A percentile compares a stretch with the other conserved stretches of the same genome.
phyloP scores from a whole-genome alignment of 2,329 filamentous ascomycete species.

The Colletotrichum tanaceti region DNA sequence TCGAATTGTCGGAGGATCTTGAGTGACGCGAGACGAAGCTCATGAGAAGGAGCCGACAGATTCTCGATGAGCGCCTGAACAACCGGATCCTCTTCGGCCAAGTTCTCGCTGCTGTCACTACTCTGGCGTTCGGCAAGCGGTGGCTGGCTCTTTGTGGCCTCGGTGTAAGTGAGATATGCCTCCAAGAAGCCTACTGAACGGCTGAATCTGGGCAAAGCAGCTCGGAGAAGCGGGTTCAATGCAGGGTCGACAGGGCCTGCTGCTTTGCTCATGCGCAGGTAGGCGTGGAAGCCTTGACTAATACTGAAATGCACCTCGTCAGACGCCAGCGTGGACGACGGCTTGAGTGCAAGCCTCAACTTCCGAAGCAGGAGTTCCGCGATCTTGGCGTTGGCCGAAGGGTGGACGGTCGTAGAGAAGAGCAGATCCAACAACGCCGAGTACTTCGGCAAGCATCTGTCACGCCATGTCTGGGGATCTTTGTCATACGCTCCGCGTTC shows the following conservation, averaged over 20 bases:
- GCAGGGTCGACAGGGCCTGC: conserved; percentile 68
- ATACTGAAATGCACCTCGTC: conserved; percentile 78
- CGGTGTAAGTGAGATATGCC: conserved; percentile 69
- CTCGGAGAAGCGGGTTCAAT: conserved; percentile 74
- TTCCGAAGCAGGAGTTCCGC: conserved; percentile 74
- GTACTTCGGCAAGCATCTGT: conserved; percentile 74
- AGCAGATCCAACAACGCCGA: conserved; percentile 74
- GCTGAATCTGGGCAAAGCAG: conserved; percentile 74
- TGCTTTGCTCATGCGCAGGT: conserved; percentile 73
- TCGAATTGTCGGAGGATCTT: conserved; percentile 75
- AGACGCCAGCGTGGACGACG: conserved; percentile 67
- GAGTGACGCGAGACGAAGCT: conserved; percentile 78
- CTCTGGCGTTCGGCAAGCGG: conserved; percentile 39
- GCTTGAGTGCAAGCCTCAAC: conserved; percentile 72
- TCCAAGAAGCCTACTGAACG: conserved; percentile 74
- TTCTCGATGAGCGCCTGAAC: conserved; percentile 76
- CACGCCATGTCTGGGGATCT: conserved; percentile 70
- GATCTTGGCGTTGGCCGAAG: conserved; percentile 74
- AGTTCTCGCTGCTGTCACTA: conserved; percentile 58
- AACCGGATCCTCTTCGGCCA: conserved; percentile 66
- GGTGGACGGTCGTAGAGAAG: conserved; percentile 70
- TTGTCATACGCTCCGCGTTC: conserved; percentile 72
- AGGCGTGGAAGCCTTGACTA: conserved; percentile 79
- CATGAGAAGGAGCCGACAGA: conserved; percentile 79
- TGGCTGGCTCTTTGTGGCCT: conserved; percentile 45